Evolutionary conservation across 2,329 filamentous ascomycete genomes (phyloP), one percentile per base, ranked within the genome.

Genomic region (Colletotrichum trifolii): DNA sequence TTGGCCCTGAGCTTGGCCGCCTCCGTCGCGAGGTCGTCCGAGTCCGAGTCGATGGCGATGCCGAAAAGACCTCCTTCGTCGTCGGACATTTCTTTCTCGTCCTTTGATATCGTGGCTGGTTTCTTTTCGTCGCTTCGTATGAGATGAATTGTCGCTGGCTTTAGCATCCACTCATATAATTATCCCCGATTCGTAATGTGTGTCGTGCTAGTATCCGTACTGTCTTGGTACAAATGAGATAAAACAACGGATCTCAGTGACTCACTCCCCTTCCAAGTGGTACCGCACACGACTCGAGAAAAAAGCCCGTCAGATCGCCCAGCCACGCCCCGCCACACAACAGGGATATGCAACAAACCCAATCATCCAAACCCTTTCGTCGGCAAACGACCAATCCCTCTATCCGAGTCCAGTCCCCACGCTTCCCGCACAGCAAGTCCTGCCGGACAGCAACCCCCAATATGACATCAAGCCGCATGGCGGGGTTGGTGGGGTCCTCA

Each of bases 41-140:
- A n/a, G 17, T 79, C 77, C 7, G 71, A 73, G 54, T 77, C 74
- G 43, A 77, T 68, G 56, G 68, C 68, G 52, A 77, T 76, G 67
- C 69, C 70, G 68, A 76, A 69, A 7, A 77, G 64, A 39, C 73
- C 77, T n/a, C 72, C 72, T 38, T 78, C 76, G 12, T 68, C 68
- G 47, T 72, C 69, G 15, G 54, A 25, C 64, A 66, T 66, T 15
- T 59, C 4, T 40, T 6, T 35, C 35, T 15, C 1, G 12, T 35
- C 13, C 10, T 10, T 35, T 49, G 25, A 25, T 25, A 5, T 25
- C 25, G 25, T 25, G 25, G 4, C 25, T 25, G 25, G 25, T 25
- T 25, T 25, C 25, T 25, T 25, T 25, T 25, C 25, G 25, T 25
- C 25, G 25, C 25, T 25, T 25, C 25, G 25, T 25, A 25, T 25